These are phyloP conservation scores for Geotrichum restrictum DNA, from an alignment of 1,139 yeast genomes.

Conservation along the genomic window DNA sequence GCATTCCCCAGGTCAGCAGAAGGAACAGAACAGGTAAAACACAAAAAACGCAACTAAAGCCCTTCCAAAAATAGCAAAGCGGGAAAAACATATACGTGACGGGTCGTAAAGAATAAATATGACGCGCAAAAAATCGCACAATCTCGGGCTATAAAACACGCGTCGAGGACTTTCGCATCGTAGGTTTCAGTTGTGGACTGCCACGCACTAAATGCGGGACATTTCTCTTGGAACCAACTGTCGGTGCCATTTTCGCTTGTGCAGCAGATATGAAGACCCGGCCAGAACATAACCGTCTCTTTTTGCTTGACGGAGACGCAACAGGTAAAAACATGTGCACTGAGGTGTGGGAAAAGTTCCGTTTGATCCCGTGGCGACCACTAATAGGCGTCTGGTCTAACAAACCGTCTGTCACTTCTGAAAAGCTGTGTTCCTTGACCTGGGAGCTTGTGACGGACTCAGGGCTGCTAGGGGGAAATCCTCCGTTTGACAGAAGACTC, in stretches of 20 bases:
- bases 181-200: not conserved
- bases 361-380: not conserved
- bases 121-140: no score
- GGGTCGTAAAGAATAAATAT: not conserved
- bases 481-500: conserved; percentile 8
- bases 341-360: not conserved
- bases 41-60: no score
- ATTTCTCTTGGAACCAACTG: not conserved
- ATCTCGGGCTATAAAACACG: not conserved
- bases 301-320: not conserved
- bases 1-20: no score
- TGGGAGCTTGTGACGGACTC: not conserved
- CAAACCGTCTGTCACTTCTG: not conserved
- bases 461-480: conserved; percentile 10
- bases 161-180: not conserved
- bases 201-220: not conserved
- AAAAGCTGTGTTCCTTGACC: not conserved
- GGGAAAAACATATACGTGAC: not conserved
- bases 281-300: conserved; percentile 4
- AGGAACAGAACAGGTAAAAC: no score
- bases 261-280: not conserved
- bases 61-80: not conserved
- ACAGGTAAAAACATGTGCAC: conserved; percentile 6
- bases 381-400: not conserved
- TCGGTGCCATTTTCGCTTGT: not conserved